phyloP scores from a whole-genome alignment of 2,329 filamentous ascomycete genomes.

The Cladophialophora exuberans region DNA sequence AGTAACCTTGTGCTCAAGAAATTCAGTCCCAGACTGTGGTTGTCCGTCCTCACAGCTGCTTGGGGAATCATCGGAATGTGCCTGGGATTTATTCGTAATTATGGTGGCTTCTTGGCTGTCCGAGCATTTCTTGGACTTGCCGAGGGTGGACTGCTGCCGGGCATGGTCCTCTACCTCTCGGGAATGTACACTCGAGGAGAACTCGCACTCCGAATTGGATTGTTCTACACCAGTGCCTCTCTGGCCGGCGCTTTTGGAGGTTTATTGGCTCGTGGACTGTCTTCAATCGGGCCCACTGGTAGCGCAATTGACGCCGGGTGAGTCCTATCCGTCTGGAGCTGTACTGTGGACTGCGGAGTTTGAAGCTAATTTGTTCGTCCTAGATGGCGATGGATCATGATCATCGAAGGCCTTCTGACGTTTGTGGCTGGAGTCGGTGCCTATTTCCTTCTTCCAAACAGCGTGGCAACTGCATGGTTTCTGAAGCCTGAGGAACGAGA shows the following conservation, averaged over 20 bases:
- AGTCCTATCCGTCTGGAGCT: not conserved
- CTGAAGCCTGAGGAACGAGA: slow-evolving; percentile 69
- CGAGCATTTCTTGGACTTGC: slow-evolving; percentile 51
- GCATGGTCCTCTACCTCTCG: slow-evolving; percentile 48
- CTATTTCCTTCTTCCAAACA: slow-evolving; percentile 72
- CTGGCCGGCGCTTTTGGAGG: slow-evolving; percentile 84
- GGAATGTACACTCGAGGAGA: slow-evolving; percentile 72
- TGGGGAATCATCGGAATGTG: slow-evolving; percentile 27
- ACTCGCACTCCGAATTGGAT: slow-evolving; percentile 74
- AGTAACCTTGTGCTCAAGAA: slow-evolving; percentile 50
- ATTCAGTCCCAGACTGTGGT: slow-evolving; percentile 56
- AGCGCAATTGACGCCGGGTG: slow-evolving; percentile 53
- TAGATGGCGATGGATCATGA: slow-evolving; percentile 27
- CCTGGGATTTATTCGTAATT: slow-evolving; percentile 36
- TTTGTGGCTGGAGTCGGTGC: slow-evolving; percentile 34
- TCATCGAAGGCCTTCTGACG: slow-evolving; percentile 40
- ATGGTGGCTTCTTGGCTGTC: slow-evolving; percentile 50
- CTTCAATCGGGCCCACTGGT: slow-evolving; percentile 67
- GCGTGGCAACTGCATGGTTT: slow-evolving; percentile 75
- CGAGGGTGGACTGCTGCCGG: slow-evolving; percentile 48
- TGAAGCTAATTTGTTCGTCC: not conserved
- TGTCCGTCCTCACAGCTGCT: slow-evolving; percentile 42
- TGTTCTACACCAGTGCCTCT: slow-evolving; percentile 83
- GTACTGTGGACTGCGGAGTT: not conserved
- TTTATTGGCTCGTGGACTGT: slow-evolving; percentile 81